These are phyloP conservation scores for Metschnikowia proteae DNA, from an alignment of 805 yeast genomes.

Conservation along the genomic window DNA sequence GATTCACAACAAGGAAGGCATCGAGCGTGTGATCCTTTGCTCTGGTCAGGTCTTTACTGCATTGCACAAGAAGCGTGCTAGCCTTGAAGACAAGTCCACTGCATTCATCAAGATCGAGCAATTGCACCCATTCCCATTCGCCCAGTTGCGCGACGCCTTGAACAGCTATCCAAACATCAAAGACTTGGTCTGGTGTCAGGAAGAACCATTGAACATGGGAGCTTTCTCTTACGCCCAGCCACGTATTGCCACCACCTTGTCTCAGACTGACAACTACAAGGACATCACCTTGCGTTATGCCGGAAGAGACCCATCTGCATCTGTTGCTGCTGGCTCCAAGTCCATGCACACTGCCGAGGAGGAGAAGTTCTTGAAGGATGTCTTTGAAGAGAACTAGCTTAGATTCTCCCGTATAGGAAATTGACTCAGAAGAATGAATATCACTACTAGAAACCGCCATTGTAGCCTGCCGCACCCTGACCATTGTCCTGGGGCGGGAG, in stretches of 20 bases:
- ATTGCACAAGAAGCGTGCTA: slow-evolving; percentile 81
- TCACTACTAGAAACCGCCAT: no score
- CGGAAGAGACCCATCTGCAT: slow-evolving; percentile 97
- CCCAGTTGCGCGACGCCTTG: slow-evolving; percentile 82
- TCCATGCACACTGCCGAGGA: slow-evolving; percentile 85
- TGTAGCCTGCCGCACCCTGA: no score
- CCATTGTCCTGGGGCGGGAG: not conserved
- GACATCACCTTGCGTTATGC: slow-evolving; percentile 70
- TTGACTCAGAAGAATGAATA: not conserved
- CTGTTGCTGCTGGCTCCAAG: slow-evolving; percentile 97
- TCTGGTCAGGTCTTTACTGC: slow-evolving; percentile 96
- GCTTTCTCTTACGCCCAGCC: slow-evolving; percentile 77
- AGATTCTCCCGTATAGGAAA: no score
- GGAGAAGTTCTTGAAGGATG: slow-evolving; percentile 77
- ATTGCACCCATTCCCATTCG: slow-evolving; percentile 98
- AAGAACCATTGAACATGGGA: slow-evolving; percentile 98
- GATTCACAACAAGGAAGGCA: slow-evolving; percentile 73
- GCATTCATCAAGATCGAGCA: slow-evolving; percentile 91
- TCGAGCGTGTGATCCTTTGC: slow-evolving; percentile 80
- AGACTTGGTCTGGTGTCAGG: slow-evolving; percentile 96
- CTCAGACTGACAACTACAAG: slow-evolving; percentile 68
- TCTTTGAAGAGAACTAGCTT: slow-evolving; percentile 17
- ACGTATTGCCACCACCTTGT: slow-evolving; percentile 72
- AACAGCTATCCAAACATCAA: slow-evolving; percentile 74
- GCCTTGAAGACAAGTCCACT: slow-evolving; percentile 71